Evolutionary conservation across 345 rosid genomes (phyloP).

Genomic region (Brassica incana): DNA sequence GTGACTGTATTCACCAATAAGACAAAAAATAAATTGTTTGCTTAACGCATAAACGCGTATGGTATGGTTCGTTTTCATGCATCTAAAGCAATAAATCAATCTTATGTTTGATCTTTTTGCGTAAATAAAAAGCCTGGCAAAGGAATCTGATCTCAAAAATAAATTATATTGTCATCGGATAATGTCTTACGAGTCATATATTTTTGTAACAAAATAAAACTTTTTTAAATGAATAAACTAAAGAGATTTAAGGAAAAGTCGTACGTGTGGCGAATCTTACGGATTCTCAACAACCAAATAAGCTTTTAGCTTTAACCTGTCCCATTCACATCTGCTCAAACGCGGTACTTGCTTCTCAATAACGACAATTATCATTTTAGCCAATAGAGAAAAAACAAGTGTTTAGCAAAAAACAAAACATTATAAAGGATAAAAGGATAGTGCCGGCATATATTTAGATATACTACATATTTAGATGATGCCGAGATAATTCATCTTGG

Average conservation of each 20-base stretch:
- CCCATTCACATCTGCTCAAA: slow-evolving; percentile 1
- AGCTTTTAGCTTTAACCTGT: slow-evolving; percentile 7
- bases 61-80: slow-evolving; percentile 19
- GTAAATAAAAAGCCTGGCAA: background rate
- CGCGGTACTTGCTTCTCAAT: slow-evolving; percentile 21
- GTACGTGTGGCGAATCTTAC: slow-evolving; percentile 21
- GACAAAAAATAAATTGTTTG: background rate
- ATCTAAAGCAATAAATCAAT: background rate
- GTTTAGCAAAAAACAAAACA: background rate
- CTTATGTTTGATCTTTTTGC: background rate
- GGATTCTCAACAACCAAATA: slow-evolving; percentile 22
- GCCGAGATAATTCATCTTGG: no score
- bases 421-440: background rate
- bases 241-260: background rate
- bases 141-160: slow-evolving; percentile 20
- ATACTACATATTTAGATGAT: no score
- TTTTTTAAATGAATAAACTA: background rate
- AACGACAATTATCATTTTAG: background rate
- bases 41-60: slow-evolving; percentile 13
- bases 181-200: background rate
- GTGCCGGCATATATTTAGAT: background rate
- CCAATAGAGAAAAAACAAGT: background rate
- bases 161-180: background rate
- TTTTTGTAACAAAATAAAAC: background rate
- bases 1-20: background rate